Conservation (phyloP, 2,329 filamentous ascomycete genomes). For the Diaporthe sp. region DNA sequence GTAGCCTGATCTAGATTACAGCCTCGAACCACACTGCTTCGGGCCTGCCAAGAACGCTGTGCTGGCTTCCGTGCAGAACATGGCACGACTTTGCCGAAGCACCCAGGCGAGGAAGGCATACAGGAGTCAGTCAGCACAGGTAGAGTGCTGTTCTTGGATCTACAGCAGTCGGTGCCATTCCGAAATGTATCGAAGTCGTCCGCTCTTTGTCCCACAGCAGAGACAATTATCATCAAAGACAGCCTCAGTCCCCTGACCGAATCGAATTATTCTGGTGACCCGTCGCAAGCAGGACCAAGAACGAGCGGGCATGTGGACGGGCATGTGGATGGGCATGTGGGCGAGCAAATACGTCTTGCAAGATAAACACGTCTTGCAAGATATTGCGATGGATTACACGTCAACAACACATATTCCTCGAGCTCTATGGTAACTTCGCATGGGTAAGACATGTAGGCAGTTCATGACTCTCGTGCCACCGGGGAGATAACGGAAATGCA, state of each 20-base stretch:
- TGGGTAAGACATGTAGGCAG: too few species aligned
- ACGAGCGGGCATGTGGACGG: neutral
- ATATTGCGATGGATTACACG: neutral
- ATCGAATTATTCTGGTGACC: neutral
- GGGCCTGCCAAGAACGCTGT: conserved; percentile 2
- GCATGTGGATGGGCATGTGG: neutral
- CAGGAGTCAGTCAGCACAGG: neutral
- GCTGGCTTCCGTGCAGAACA: neutral
- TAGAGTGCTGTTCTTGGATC: too few species aligned
- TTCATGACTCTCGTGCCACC: neutral
- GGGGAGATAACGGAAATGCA: neutral
- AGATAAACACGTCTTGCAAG: neutral
- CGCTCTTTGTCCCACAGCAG: neutral
- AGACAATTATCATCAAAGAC: neutral
- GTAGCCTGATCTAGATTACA: neutral
- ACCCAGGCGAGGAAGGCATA: neutral
- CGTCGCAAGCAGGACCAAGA: neutral
- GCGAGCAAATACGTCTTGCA: neutral
- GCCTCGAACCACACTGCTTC: conserved; percentile 3
- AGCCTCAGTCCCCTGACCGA: too few species aligned
- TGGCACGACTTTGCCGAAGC: neutral
- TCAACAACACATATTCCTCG: neutral
- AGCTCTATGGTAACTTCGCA: neutral
- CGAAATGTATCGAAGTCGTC: neutral
- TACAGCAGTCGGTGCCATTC: neutral